These are phyloP conservation scores for Drechslerella stenobrocha DNA, from an alignment of 2,329 filamentous ascomycete species.

Conservation along the genomic window DNA sequence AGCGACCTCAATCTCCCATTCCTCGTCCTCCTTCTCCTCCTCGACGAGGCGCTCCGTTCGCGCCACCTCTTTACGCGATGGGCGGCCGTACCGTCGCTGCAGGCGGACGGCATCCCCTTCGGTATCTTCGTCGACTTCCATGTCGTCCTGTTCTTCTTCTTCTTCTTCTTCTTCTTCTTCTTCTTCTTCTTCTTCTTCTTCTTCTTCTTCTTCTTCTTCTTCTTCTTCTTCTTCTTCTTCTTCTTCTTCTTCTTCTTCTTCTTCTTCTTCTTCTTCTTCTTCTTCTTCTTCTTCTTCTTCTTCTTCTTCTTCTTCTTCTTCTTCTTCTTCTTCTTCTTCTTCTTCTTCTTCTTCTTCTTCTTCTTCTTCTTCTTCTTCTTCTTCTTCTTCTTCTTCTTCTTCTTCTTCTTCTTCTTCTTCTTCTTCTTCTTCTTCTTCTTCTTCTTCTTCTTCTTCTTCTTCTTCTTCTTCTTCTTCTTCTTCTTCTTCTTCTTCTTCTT, in stretches of 20 bases:
- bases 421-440: too few relatives aligned
- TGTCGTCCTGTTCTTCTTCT: conserved; percentile 3
- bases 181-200: conserved; percentile 7
- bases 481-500: too few relatives aligned
- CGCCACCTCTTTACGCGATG: conserved; percentile 28
- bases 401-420: too few relatives aligned
- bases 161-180: conserved; percentile 7
- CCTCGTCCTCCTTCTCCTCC: conserved; percentile 42
- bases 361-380: too few relatives aligned
- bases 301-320: too few relatives aligned
- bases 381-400: too few relatives aligned
- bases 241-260: too few relatives aligned
- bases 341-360: too few relatives aligned
- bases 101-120: conserved; percentile 21
- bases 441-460: too few relatives aligned
- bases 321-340: too few relatives aligned
- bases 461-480: too few relatives aligned
- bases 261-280: background rate
- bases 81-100: conserved; percentile 22
- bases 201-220: conserved; percentile 16
- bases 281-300: too few relatives aligned
- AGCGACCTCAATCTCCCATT: conserved; percentile 46
- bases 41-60: conserved; percentile 33
- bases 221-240: conserved; percentile 10
- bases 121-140: conserved; percentile 37